Base-by-base conservation (phyloP, 371 early-diverging fungal genomes). In the Zychaea mexicana region DNA sequence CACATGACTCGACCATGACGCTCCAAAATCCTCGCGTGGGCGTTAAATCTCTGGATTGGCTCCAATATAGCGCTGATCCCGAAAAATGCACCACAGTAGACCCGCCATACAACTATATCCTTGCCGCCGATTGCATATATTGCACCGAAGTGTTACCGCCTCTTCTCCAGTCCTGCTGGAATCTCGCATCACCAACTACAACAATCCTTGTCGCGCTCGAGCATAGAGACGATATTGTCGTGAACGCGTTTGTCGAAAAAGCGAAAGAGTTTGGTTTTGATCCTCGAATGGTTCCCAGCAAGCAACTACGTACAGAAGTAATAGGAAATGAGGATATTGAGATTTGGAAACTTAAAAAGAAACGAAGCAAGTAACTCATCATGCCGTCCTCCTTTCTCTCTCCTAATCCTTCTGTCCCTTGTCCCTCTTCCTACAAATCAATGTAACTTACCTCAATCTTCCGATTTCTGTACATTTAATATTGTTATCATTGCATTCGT, bases 51-150 rank as follows among this genome's bases (percentile, higher is more conserved):
- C 58, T 78, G 22, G 76, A 78, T 42, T 78, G 78, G 78, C 27
- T 78, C 2, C 32, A 47, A 17, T 57, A 69, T 9, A 52, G 54
- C 26, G 52, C 28, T 10, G 10, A 19, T 9, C 33, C 38, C 27
- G 24, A 55, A 24, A 36, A 62, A 28, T 28, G n/a, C 32, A 32
- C 21, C n/a, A 36, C 31, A n/a, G 28, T 38, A 15, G 61, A 66
- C 26, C 52, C 49, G 0, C 62, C 69, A 15, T 78, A 61, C 33
- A 30, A 70, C 45, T 78, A 78, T 42, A 72, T 78, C 15, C 54
- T 78, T 12, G 73, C 76, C n/a, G 67, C 78, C 12, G 78, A 78
- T 52, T 78, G 78, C 46, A 72, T 78, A 6, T 78, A 78, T 33
- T 67, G 65, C 36, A 68, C 70, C 13, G 73, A 74, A 12, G 42